Conservation (phyloP, 495 filamentous ascomycete genomes). For the Penicillium angulare region DNA sequence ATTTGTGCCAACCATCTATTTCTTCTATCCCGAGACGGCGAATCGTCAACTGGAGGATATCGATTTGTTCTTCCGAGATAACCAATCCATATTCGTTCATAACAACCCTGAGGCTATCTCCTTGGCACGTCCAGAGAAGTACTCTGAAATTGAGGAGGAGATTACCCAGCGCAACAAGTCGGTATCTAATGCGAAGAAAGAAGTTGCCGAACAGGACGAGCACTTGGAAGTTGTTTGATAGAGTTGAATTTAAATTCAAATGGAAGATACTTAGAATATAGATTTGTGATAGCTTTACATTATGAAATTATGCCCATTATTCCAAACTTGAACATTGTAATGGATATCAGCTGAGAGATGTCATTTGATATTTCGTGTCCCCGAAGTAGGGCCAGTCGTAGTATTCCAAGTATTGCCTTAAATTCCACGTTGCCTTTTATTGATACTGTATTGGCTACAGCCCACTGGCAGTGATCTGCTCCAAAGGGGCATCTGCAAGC, state of each 20-base stretch:
- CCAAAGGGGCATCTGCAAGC: too few species aligned
- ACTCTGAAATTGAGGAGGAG: constrained; percentile 26
- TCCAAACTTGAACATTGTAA: too few species aligned
- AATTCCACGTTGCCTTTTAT: too few species aligned
- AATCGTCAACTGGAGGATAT: constrained; percentile 32
- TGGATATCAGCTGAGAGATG: too few species aligned
- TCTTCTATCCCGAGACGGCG: constrained; percentile 24
- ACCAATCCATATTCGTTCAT: constrained; percentile 39
- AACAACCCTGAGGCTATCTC: constrained; percentile 32
- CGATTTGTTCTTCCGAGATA: constrained; percentile 43
- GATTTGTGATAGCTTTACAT: too few species aligned
- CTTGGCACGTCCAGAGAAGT: constrained; percentile 23
- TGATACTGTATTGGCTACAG: too few species aligned
- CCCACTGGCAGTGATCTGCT: too few species aligned
- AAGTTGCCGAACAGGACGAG: not conserved
- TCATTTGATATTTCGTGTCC: too few species aligned
- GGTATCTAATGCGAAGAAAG: not conserved
- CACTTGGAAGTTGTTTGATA: not conserved
- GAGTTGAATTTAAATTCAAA: not conserved
- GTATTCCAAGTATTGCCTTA: too few species aligned
- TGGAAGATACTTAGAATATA: not conserved
- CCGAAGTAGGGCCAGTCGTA: too few species aligned
- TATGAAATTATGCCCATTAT: too few species aligned
- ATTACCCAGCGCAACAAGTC: constrained; percentile 11
- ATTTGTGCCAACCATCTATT: constrained; percentile 33